Percentiles rank a stretch among this genome's conserved stretches.
These are phyloP conservation scores for Candida easanensis DNA, from an alignment of 805 yeast genomes.

Conservation along the genomic window DNA sequence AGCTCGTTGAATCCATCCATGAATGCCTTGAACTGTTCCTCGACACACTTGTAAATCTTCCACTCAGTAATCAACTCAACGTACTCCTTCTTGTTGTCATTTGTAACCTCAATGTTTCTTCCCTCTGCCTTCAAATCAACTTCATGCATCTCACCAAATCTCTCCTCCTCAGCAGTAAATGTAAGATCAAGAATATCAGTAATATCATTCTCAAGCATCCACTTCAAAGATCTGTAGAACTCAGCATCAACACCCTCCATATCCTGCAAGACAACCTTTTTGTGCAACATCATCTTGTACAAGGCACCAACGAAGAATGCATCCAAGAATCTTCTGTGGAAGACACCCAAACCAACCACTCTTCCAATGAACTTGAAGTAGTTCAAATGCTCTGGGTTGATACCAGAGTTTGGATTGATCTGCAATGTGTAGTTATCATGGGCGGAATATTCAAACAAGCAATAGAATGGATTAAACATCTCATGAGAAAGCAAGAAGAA, in stretches of 20 bases:
- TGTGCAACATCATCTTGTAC: constrained; percentile 95
- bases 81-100: constrained; percentile 92
- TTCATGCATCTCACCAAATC: constrained; percentile 88
- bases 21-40: constrained; percentile 94
- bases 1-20: constrained; percentile 96
- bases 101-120: constrained; percentile 83
- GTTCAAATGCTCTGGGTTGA: constrained; percentile 96
- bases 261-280: constrained; percentile 92
- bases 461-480: constrained; percentile 97
- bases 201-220: constrained; percentile 95
- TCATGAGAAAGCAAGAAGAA: constrained; percentile 96
- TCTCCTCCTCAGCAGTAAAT: constrained; percentile 86
- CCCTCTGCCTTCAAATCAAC: constrained; percentile 92
- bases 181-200: constrained; percentile 84
- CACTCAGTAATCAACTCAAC: constrained; percentile 94
- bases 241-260: constrained; percentile 99
- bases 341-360: constrained; percentile 96
- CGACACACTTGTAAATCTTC: constrained; percentile 90
- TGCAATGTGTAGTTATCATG: constrained; percentile 97
- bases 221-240: constrained; percentile 87
- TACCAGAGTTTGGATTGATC: constrained; percentile 94
- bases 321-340: constrained; percentile 96
- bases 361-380: constrained; percentile 98
- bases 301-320: constrained; percentile 98
- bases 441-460: constrained; percentile 95